Evolutionary conservation across 2,329 filamentous ascomycete species (phyloP), one percentile per base, ranked within the genome.

Genomic region (Diplodia corticola): DNA sequence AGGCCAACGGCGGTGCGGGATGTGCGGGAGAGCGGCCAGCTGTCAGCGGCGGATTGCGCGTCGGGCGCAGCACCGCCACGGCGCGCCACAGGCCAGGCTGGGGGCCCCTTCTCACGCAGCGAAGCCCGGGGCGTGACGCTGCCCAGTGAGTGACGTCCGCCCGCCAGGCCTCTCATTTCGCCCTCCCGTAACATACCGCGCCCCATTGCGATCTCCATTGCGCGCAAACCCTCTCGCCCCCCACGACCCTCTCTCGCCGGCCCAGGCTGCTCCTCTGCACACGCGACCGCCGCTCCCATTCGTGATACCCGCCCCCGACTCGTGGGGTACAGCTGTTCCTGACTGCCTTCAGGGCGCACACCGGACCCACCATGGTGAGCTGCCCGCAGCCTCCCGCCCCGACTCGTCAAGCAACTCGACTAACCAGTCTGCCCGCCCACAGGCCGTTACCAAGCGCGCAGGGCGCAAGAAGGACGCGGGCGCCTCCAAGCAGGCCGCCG

Each of bases 371-470:
- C 50, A 67, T 67, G 65, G 65, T 67, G 63, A 54, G 30, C 57
- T 12, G 26, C 65, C 55, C 9, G 20, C 54, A 54, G 13, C 64
- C n/a, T 55, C 46, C 44, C 49, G 49, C 51, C 22, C 17, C 22
- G 22, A 20, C 30, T 13, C 26, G 24, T 22, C 17, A n/a, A 17
- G 51, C 44, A 46, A 49, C 40, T 49, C 13, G 17, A 46, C 57
- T 59, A 35, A 65, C 46, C 44, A 49, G 17, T 3, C 30, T n/a
- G 13, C 53, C 53, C n/a, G n/a, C 49, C 20, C 67, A 30, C 70
- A 85, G 84, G 84, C 81, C 68, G 81, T 84, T 69, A 83, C 84
- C 61, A 86, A 85, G 78, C 83, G 84, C 75, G 84, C 84, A 63
- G 84, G 84, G 72, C 83, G 84, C 74, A 86, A 84, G 76, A 85